Base-by-base conservation (phyloP, 352 stramenopile species). In the Vaucheria bursata region DNA sequence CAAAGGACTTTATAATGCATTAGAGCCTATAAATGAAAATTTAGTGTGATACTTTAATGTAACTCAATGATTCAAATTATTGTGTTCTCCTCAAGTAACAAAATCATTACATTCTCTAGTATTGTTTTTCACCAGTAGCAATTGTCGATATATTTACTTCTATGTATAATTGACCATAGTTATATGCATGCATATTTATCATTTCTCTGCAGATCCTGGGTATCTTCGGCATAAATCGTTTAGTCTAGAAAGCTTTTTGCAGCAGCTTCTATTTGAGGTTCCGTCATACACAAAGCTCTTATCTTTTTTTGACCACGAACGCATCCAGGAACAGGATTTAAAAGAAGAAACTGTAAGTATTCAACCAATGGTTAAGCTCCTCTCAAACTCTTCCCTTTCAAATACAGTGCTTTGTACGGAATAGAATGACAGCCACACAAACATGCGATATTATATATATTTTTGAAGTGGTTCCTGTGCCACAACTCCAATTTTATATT, bases 231-330 rank as follows among this genome's bases (percentile, higher is more conserved):
- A 37, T 31, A 68, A 68, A 34, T 8, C 2, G 2, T 7, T 37
- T 34, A 68, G 37, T 7, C 53, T 68, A 2, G 53, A 68, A 34
- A 31, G 37, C 2, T 68, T 68, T 7, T 7, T 68, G 53, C 53
- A 68, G 53, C 53, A 68, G 8, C 53, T 68, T 31, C 53, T 68
- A 34, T 68, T 68, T 7, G 53, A 68, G 53, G 53, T 68, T 7
- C 53, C 53, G 8, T 68, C 53, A 7, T 68, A 68, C 8, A 68
- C 53, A 34, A 34, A 68, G 53, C 53, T 68, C 31, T 34, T 68
- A 34, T 2, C 2, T 2, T 68, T 68, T 34, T 68, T 68, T 68
- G 53, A 68, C 53, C 34, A 2, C 31, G 53, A 68, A 34, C 2
- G 8, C 2, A 34, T 34, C 6, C 53, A 68, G 53, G 53, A 34